Conservation (phyloP, 2,329 filamentous ascomycete species). For the Diaporthe helianthi region DNA sequence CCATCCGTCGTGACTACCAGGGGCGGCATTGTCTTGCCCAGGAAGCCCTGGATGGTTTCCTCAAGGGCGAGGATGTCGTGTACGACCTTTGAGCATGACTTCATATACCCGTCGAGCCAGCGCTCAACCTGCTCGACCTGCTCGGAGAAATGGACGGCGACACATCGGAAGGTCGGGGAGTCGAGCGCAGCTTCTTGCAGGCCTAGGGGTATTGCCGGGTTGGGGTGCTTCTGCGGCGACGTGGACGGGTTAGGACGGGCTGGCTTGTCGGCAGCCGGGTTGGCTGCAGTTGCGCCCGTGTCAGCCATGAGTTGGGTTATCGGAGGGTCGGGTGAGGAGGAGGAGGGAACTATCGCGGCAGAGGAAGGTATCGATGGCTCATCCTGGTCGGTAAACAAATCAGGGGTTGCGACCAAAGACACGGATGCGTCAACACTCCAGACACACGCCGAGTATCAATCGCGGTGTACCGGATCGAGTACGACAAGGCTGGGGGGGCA, state of each 20-base stretch:
- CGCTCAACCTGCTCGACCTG: slow-evolving; percentile 90
- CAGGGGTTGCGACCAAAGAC: slow-evolving; percentile 20
- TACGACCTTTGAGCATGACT: slow-evolving; percentile 60
- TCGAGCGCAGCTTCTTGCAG: slow-evolving; percentile 96
- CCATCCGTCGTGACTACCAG: slow-evolving; percentile 75
- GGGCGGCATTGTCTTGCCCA: slow-evolving; percentile 78
- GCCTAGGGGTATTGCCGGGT: slow-evolving; percentile 72
- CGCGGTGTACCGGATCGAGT: background rate
- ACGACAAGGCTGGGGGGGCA: slow-evolving; percentile 10
- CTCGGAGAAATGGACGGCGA: slow-evolving; percentile 84
- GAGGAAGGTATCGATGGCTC: slow-evolving; percentile 9
- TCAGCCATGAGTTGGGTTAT: slow-evolving; percentile 31
- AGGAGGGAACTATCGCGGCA: slow-evolving; percentile 20
- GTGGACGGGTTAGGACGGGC: slow-evolving; percentile 1
- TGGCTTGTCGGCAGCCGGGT: slow-evolving; percentile 22
- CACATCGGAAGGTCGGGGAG: slow-evolving; percentile 92
- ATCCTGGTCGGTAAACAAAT: slow-evolving; percentile 25
- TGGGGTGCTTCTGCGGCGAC: slow-evolving; percentile 35
- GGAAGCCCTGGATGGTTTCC: slow-evolving; percentile 76
- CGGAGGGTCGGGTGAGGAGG: background rate
- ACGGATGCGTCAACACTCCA: background rate
- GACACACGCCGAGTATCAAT: slow-evolving; percentile 9
- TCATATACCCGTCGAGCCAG: slow-evolving; percentile 78
- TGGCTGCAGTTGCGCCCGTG: slow-evolving; percentile 17
- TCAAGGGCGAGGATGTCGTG: slow-evolving; percentile 77